These are phyloP conservation scores for Lipomyces oligophaga DNA, from an alignment of 805 yeast genomes.

Conservation along the genomic window DNA sequence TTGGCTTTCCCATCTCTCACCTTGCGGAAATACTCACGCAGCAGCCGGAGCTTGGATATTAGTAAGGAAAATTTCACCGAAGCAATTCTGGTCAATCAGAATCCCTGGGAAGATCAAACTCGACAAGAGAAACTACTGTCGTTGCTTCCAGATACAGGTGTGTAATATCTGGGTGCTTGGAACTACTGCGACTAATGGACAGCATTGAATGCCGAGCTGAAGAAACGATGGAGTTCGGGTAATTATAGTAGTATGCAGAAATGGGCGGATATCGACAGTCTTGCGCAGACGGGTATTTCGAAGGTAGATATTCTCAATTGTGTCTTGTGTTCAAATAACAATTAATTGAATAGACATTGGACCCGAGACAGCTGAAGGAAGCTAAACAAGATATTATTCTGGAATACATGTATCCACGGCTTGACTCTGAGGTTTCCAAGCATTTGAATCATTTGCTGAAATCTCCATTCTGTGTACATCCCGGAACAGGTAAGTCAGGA, in stretches of 20 bases:
- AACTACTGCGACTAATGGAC: no score
- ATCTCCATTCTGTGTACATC: conserved; percentile 96
- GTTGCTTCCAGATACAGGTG: conserved; percentile 56
- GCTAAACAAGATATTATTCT: conserved; percentile 79
- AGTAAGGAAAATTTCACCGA: conserved; percentile 61
- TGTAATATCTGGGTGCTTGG: no score
- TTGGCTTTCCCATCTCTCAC: not conserved
- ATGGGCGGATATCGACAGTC: conserved; percentile 66
- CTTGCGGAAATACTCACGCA: not conserved
- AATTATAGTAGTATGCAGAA: conserved; percentile 55
- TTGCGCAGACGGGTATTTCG: conserved; percentile 43
- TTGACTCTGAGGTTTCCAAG: conserved; percentile 89
- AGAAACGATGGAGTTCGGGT: conserved; percentile 54
- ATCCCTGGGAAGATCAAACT: conserved; percentile 69
- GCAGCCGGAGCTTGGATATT: conserved; percentile 64
- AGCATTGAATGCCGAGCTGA: conserved; percentile 46
- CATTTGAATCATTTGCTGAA: conserved; percentile 88
- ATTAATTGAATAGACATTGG: conserved; percentile 32
- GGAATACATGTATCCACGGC: conserved; percentile 79
- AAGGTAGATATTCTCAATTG: conserved; percentile 4
- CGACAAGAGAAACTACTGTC: conserved; percentile 56
- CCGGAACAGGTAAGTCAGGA: conserved; percentile 64
- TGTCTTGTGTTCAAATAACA: not conserved
- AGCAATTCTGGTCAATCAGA: conserved; percentile 72
- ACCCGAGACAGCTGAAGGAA: conserved; percentile 52